Evolutionary conservation across 805 yeast species (phyloP).

Genomic region (Saccharomycopsis olivae): DNA sequence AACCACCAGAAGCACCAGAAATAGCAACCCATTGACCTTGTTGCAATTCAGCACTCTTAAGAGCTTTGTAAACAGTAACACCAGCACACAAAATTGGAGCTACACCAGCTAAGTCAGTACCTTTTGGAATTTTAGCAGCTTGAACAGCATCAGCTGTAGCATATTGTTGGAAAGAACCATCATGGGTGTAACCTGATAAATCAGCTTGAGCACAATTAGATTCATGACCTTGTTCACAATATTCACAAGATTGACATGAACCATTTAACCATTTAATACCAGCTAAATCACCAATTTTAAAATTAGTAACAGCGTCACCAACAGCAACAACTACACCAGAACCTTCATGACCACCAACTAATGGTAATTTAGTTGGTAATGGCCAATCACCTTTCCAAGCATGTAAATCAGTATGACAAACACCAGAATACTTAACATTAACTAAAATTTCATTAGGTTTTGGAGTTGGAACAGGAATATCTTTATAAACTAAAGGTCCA

Average conservation of each 20-base stretch:
- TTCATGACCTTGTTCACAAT: conserved; percentile 56
- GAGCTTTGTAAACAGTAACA: conserved; percentile 83
- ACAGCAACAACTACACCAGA: conserved; percentile 76
- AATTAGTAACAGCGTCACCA: conserved; percentile 59
- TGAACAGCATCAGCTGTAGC: conserved; percentile 83
- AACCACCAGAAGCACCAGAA: conserved; percentile 75
- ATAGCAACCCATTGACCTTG: conserved; percentile 73
- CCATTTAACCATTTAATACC: conserved; percentile 81
- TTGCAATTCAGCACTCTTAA: conserved; percentile 60
- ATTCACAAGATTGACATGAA: conserved; percentile 69
- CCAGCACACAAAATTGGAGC: conserved; percentile 89
- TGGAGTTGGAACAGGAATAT: conserved; percentile 68
- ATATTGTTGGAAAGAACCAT: conserved; percentile 87
- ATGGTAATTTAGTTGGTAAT: conserved; percentile 49
- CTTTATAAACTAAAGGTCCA: conserved; percentile 56
- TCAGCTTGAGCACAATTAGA: conserved; percentile 62
- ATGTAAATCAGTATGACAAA: conserved; percentile 66
- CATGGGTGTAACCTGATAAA: conserved; percentile 80
- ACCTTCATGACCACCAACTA: conserved; percentile 87
- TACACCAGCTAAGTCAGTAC: conserved; percentile 61
- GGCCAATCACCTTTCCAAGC: conserved; percentile 72
- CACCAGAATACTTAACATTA: conserved; percentile 64
- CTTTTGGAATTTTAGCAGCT: conserved; percentile 70
- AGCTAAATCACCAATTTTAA: conserved; percentile 70
- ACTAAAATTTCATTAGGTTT: conserved; percentile 53